These are phyloP conservation scores for Cordyceps militaris DNA, from an alignment of 2,329 filamentous ascomycete genomes.

Conservation along the genomic window DNA sequence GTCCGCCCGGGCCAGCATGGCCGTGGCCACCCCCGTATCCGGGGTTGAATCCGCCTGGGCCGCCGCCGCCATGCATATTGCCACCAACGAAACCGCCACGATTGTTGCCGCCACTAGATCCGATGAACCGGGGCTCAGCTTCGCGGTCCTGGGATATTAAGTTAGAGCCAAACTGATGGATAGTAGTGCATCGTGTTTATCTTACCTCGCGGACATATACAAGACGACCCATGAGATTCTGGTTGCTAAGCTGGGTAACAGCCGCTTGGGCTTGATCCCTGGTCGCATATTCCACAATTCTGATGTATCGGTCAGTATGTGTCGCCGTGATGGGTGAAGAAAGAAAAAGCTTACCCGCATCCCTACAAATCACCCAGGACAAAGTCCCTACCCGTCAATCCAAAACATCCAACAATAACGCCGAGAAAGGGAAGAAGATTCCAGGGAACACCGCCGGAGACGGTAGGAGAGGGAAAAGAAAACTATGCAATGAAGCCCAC, in stretches of 20 bases:
- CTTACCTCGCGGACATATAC: slow-evolving; percentile 95
- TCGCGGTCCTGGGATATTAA: slow-evolving; percentile 70
- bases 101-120: slow-evolving; percentile 59
- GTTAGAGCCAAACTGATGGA: slow-evolving; percentile 12
- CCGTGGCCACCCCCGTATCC: slow-evolving; percentile 45
- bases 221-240: slow-evolving; percentile 95
- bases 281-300: slow-evolving; percentile 99
- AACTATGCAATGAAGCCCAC: slow-evolving; percentile 92
- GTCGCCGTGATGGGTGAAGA: slow-evolving; percentile 1
- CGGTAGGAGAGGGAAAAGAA: slow-evolving; percentile 34
- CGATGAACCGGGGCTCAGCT: slow-evolving; percentile 92
- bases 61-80: slow-evolving; percentile 34
- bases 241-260: slow-evolving; percentile 96
- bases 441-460: slow-evolving; percentile 24
- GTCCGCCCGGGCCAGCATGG: slow-evolving; percentile 41
- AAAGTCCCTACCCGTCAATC: slow-evolving; percentile 97
- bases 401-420: slow-evolving; percentile 73
- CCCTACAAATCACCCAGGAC: slow-evolving; percentile 90
- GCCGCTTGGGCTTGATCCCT: slow-evolving; percentile 98
- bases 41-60: slow-evolving; percentile 54
- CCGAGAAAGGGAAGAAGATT: slow-evolving; percentile 57
- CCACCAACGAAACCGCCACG: slow-evolving; percentile 42
- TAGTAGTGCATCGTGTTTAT: background rate
- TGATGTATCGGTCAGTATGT: slow-evolving; percentile 35
- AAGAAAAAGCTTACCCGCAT: slow-evolving; percentile 77